These are phyloP conservation scores for Schrenkiella parvula DNA, from an alignment of 345 rosid species.

Conservation along the genomic window DNA sequence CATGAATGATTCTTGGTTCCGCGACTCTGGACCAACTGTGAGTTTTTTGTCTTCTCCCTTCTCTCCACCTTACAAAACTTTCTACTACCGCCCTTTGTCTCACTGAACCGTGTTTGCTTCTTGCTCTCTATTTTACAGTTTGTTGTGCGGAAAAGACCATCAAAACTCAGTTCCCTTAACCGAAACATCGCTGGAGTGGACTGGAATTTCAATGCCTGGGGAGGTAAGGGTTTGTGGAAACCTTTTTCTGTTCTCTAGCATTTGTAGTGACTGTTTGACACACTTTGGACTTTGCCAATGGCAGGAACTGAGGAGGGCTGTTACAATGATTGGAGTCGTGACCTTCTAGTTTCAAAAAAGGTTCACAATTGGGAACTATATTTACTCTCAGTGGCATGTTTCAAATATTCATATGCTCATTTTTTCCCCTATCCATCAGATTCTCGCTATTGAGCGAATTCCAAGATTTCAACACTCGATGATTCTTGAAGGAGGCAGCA, in stretches of 20 bases:
- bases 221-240: constrained; percentile 46
- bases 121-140: constrained; percentile 39
- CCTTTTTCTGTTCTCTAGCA: neutral
- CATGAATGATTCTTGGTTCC: constrained; percentile 96
- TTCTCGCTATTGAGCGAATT: constrained; percentile 61
- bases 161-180: constrained; percentile 22
- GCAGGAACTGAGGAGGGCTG: constrained; percentile 83
- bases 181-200: constrained; percentile 74
- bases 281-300: neutral
- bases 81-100: neutral
- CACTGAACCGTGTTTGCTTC: neutral
- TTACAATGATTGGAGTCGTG: constrained; percentile 82
- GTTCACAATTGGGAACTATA: constrained; percentile 5
- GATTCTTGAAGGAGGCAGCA: constrained; percentile 99
- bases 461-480: constrained; percentile 67
- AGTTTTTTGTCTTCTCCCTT: constrained; percentile 28
- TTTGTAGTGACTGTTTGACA: constrained; percentile 1
- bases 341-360: constrained; percentile 81
- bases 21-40: constrained; percentile 94
- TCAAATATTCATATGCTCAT: constrained; percentile 16
- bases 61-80: neutral
- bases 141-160: constrained; percentile 42
- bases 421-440: constrained; percentile 41
- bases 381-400: neutral
- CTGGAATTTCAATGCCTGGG: constrained; percentile 90